Evolutionary conservation across 1,284 basidiomycete species (phyloP).

Genomic region (Leccinum fallax): DNA sequence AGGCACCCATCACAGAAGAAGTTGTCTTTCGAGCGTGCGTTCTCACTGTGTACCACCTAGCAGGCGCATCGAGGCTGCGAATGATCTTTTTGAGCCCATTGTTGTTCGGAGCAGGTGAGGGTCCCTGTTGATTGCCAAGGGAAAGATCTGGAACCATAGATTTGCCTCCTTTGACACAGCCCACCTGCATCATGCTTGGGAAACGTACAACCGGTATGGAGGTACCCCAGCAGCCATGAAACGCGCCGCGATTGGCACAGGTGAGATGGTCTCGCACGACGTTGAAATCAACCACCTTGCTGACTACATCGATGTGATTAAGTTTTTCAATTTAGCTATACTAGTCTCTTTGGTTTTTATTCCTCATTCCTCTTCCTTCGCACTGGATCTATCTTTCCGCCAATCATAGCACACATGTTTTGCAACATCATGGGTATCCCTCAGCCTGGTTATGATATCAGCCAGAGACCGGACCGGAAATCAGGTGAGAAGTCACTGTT

Average conservation of each 20-base stretch:
- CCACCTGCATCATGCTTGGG: conserved; percentile 91
- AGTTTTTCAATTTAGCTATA: conserved; percentile 90
- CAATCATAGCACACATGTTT: conserved; percentile 81
- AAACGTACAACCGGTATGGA: conserved; percentile 75
- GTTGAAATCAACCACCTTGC: conserved; percentile 2
- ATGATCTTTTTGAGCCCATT: conserved; percentile 85
- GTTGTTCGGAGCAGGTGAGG: conserved; percentile 84
- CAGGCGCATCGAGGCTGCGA: conserved; percentile 52
- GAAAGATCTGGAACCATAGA: conserved; percentile 4
- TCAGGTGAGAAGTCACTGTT: conserved; percentile 34
- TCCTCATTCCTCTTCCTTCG: conserved; percentile 85
- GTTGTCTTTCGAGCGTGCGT: conserved; percentile 89
- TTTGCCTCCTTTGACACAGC: conserved; percentile 49
- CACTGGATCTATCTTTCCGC: conserved; percentile 64
- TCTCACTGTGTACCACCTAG: conserved; percentile 71
- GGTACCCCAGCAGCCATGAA: conserved; percentile 62
- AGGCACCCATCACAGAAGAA: conserved; percentile 94
- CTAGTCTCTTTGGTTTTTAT: conserved; percentile 90
- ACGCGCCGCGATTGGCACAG: conserved; percentile 56
- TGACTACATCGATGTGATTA: conserved; percentile 12
- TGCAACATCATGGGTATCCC: conserved; percentile 97
- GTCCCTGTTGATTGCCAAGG: neutral
- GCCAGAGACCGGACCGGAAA: conserved; percentile 40
- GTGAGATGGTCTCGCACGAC: conserved; percentile 47
- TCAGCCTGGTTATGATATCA: conserved; percentile 41